phyloP scores from a whole-genome alignment of 805 yeast species.

The Candida loeiensis region DNA sequence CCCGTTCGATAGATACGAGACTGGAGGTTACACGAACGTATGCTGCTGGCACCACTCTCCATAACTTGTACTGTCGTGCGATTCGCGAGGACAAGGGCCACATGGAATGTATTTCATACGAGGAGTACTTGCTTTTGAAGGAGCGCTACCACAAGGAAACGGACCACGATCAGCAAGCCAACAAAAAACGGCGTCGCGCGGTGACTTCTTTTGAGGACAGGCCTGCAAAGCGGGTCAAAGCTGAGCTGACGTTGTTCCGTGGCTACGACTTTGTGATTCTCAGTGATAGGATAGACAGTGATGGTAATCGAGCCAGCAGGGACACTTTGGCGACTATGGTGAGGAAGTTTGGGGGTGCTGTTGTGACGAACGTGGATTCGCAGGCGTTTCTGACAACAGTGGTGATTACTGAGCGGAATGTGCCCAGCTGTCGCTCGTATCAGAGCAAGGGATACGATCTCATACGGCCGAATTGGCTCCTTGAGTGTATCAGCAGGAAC shows the following conservation, averaged over 20 bases:
- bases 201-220: slow-evolving; percentile 16
- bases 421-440: slow-evolving; percentile 27
- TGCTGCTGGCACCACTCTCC: slow-evolving; percentile 65
- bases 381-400: slow-evolving; percentile 13
- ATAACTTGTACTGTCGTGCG: slow-evolving; percentile 69
- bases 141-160: slow-evolving; percentile 21
- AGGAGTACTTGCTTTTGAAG: slow-evolving; percentile 47
- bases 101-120: slow-evolving; percentile 50
- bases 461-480: slow-evolving; percentile 66
- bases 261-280: slow-evolving; percentile 48
- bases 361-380: slow-evolving; percentile 22
- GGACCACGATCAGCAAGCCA: slow-evolving; percentile 27
- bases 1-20: slow-evolving; percentile 56
- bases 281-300: slow-evolving; percentile 42
- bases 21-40: slow-evolving; percentile 43
- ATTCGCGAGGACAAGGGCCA: slow-evolving; percentile 68
- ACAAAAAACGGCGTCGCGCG: slow-evolving; percentile 19
- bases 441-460: slow-evolving; percentile 51
- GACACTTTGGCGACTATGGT: slow-evolving; percentile 38
- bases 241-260: slow-evolving; percentile 37
- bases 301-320: slow-evolving; percentile 26
- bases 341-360: slow-evolving; percentile 48
- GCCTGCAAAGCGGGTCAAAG: slow-evolving; percentile 9
- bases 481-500: slow-evolving; percentile 53
- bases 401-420: slow-evolving; percentile 23